Conservation (phyloP, 305 asterid genomes). For the Ajuga reptans region DNA sequence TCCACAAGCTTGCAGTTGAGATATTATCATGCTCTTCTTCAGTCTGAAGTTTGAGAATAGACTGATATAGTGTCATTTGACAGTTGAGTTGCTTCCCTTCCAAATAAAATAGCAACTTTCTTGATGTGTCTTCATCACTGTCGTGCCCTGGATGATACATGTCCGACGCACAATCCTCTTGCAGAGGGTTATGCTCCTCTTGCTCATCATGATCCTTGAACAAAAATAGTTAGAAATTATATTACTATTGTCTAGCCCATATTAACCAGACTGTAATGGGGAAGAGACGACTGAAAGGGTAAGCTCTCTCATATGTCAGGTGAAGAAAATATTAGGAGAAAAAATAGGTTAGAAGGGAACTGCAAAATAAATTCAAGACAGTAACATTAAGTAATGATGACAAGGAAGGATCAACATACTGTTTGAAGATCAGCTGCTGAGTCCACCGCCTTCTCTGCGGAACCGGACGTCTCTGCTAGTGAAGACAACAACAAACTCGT, state of each 20-base stretch:
- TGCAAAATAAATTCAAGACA: background rate
- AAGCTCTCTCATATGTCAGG: background rate
- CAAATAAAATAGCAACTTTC: constrained; percentile 50
- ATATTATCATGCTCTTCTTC: constrained; percentile 40
- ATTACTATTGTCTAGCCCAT: background rate
- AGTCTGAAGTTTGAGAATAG: constrained; percentile 47
- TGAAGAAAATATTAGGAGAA: background rate
- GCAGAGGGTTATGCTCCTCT: constrained; percentile 32
- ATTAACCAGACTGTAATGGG: background rate
- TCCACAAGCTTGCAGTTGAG: constrained; percentile 56
- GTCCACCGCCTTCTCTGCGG: constrained; percentile 27
- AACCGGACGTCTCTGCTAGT: constrained; percentile 30
- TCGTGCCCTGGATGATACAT: constrained; percentile 30
- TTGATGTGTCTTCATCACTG: constrained; percentile 35
- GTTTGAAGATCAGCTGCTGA: constrained; percentile 29
- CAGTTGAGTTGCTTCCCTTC: constrained; percentile 59
- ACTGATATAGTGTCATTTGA: constrained; percentile 61
- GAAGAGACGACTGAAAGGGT: background rate
- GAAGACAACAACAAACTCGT: constrained; percentile 28
- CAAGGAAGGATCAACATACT: constrained; percentile 37
- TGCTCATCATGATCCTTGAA: constrained; percentile 40
- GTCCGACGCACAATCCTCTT: constrained; percentile 26
- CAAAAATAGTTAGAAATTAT: constrained; percentile 6
- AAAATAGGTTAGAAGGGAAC: background rate
- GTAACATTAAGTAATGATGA: constrained; percentile 9